These are phyloP conservation scores for Jamesozyma hellenica DNA, from an alignment of 805 yeast genomes.

Conservation along the genomic window DNA sequence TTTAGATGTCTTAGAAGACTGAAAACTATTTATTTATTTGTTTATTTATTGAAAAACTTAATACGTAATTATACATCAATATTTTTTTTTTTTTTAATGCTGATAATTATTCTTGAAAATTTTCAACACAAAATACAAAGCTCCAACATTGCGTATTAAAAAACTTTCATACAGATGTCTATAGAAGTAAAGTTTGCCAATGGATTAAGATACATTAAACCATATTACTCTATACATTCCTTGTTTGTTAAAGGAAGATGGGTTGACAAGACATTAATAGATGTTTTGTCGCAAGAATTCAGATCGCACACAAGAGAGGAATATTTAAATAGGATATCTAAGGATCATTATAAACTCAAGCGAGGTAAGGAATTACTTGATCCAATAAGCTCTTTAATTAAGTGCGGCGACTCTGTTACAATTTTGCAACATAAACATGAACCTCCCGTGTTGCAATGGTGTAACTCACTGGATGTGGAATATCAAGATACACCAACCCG, in stretches of 20 bases:
- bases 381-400: conserved; percentile 9
- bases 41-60: too few species aligned
- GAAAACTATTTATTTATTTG: too few species aligned
- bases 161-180: conserved; percentile 1
- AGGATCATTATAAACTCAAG: conserved; percentile 14
- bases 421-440: conserved; percentile 66
- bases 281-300: conserved; percentile 35
- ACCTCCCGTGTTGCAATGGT: conserved; percentile 56
- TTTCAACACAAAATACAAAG: too few species aligned
- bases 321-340: conserved; percentile 11
- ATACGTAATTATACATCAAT: too few species aligned
- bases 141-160: too few species aligned
- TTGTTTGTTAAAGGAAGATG: conserved; percentile 39
- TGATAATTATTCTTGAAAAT: too few species aligned
- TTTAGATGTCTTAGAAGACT: too few species aligned
- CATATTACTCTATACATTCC: conserved; percentile 31
- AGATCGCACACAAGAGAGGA: conserved; percentile 16
- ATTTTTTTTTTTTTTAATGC: too few species aligned
- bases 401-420: conserved; percentile 21
- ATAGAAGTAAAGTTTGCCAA: conserved; percentile 9
- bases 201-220: conserved; percentile 34
- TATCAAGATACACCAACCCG: conserved; percentile 7
- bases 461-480: conserved; percentile 5
- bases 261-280: conserved; percentile 31
- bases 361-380: conserved; percentile 12